These are phyloP conservation scores for Talaromyces ruber DNA, from an alignment of 495 filamentous ascomycete genomes.

Conservation along the genomic window DNA sequence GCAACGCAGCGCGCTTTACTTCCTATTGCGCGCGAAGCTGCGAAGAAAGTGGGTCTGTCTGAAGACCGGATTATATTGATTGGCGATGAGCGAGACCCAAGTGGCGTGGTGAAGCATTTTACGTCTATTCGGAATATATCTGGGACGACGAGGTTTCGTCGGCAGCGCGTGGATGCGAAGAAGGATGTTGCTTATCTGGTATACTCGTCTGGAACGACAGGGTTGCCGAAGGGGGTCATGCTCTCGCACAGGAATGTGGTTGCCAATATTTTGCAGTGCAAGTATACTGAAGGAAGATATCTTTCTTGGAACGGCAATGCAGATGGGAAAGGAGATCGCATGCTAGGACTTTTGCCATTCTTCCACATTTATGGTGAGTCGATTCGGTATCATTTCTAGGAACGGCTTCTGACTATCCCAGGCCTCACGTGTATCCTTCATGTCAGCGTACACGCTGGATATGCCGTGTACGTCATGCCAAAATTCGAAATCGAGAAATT, in stretches of 20 bases:
- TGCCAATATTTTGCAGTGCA: conserved; percentile 48
- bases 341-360: conserved; percentile 82
- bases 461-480: conserved; percentile 63
- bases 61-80: conserved; percentile 54
- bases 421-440: conserved; percentile 59
- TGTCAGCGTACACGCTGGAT: conserved; percentile 56
- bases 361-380: conserved; percentile 82
- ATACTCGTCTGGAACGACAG: conserved; percentile 79
- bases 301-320: conserved; percentile 43
- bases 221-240: conserved; percentile 79
- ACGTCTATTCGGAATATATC: conserved; percentile 56
- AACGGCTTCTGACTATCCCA: conserved; percentile 20
- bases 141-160: conserved; percentile 34
- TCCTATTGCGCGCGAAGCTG: conserved; percentile 49
- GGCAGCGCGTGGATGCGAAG: conserved; percentile 20
- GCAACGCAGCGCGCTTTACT: conserved; percentile 58
- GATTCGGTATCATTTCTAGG: neutral
- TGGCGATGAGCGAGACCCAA: conserved; percentile 57
- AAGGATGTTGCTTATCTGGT: conserved; percentile 51
- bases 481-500: conserved; percentile 78
- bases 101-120: conserved; percentile 63
- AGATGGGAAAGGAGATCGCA: conserved; percentile 57
- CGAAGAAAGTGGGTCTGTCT: conserved; percentile 51
- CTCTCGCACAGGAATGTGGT: conserved; percentile 70
- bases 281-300: conserved; percentile 45